These are phyloP conservation scores for Orbilia javanica DNA, from an alignment of 2,329 filamentous ascomycete genomes.

Conservation along the genomic window DNA sequence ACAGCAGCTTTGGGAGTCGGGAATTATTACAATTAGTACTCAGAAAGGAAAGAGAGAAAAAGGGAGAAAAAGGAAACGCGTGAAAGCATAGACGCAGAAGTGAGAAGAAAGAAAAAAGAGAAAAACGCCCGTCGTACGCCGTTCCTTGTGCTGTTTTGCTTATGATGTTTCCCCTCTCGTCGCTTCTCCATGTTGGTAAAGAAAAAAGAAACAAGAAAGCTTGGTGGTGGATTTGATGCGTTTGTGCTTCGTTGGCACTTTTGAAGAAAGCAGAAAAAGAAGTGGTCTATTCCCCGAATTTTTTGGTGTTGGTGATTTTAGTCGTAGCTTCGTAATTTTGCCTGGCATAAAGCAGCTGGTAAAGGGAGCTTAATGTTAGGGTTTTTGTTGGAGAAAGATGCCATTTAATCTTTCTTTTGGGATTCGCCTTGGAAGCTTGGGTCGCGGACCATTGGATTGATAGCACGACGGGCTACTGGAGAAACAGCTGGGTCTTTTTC, in stretches of 20 bases:
- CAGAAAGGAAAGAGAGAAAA: slow-evolving; percentile 10
- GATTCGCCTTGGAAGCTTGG: slow-evolving; percentile 56
- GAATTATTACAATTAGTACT: slow-evolving; percentile 42
- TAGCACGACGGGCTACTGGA: slow-evolving; percentile 44
- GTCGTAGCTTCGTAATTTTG: neutral
- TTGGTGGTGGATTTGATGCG: neutral
- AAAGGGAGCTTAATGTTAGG: neutral
- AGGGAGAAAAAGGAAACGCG: no score
- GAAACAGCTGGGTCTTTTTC: slow-evolving; percentile 46
- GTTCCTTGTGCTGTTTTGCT: slow-evolving; percentile 8
- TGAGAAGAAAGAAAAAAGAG: neutral
- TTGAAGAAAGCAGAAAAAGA: slow-evolving; percentile 7
- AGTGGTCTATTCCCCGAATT: slow-evolving; percentile 28
- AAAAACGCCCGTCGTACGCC: slow-evolving; percentile 51
- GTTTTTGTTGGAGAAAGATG: neutral
- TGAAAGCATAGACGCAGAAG: neutral
- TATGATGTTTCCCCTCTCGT: neutral
- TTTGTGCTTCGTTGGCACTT: slow-evolving; percentile 16
- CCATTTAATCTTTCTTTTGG: slow-evolving; percentile 28
- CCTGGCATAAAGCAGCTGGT: slow-evolving; percentile 3
- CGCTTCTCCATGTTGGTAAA: neutral
- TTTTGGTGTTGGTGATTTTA: slow-evolving; percentile 37
- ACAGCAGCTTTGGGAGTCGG: neutral
- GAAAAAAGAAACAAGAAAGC: slow-evolving; percentile 10
- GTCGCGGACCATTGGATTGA: slow-evolving; percentile 57